phyloP scores from a whole-genome alignment of 2,329 filamentous ascomycete genomes.

The Phyllosticta ampelicida region DNA sequence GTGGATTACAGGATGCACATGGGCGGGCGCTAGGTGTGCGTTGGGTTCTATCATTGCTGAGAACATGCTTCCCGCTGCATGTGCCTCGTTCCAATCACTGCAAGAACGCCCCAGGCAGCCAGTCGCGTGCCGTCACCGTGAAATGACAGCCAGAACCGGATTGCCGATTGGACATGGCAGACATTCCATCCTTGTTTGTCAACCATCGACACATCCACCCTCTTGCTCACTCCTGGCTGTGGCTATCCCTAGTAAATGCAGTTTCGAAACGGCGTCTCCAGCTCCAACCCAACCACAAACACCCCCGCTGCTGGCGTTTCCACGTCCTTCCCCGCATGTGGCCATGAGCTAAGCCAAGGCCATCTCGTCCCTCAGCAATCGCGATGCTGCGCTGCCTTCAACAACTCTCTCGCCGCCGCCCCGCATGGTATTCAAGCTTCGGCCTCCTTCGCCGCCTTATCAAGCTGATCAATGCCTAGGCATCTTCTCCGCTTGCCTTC shows the following conservation, averaged over 20 bases:
- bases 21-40: neutral
- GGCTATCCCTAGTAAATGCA: neutral
- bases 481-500: neutral
- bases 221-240: neutral
- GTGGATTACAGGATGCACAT: neutral
- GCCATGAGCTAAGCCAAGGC: neutral
- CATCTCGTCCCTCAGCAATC: neutral
- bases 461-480: neutral
- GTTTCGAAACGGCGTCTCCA: neutral
- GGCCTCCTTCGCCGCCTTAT: neutral
- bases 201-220: neutral
- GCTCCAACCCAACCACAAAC: neutral
- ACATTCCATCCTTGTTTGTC: neutral
- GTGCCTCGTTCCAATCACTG: neutral
- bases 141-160: neutral
- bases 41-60: neutral
- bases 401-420: neutral
- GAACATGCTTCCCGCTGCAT: neutral
- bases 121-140: neutral
- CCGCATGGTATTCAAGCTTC: neutral
- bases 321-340: neutral
- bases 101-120: neutral
- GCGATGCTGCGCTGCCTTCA: neutral
- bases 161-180: too few species aligned
- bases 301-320: neutral